A percentile compares a stretch with the other conserved stretches of the same genome.
phyloP scores from a whole-genome alignment of 257 asterid genomes.

The Solanum neorickii region DNA sequence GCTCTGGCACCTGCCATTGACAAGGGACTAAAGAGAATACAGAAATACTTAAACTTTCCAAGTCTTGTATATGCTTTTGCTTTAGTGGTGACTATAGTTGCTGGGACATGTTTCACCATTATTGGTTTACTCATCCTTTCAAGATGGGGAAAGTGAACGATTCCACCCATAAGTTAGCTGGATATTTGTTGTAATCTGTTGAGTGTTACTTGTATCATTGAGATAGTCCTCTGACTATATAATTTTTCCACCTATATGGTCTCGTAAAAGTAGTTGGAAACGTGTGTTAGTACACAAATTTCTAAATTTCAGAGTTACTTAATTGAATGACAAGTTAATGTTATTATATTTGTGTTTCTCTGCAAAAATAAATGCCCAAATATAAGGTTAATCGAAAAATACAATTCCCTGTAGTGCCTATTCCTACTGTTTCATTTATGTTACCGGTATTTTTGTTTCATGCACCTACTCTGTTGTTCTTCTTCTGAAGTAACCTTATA shows the following conservation, averaged over 20 bases:
- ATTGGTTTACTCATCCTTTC: constrained; percentile 36
- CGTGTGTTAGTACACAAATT: neutral
- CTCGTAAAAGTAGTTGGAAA: neutral
- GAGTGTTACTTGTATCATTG: neutral
- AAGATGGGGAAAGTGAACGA: constrained; percentile 25
- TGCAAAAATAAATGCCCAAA: neutral
- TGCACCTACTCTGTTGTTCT: neutral
- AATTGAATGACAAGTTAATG: neutral
- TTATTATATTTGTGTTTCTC: neutral
- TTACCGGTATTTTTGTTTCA: neutral
- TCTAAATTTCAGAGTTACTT: neutral
- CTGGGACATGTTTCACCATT: constrained; percentile 17
- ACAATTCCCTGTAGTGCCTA: neutral
- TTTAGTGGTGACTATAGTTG: constrained; percentile 21
- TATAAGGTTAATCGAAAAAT: neutral
- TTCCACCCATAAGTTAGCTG: neutral
- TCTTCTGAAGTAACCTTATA: neutral
- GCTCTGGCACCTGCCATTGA: constrained; percentile 34
- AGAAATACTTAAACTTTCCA: constrained; percentile 27
- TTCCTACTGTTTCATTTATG: neutral
- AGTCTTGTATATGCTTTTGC: constrained; percentile 28
- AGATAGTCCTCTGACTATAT: neutral
- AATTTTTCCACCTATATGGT: neutral
- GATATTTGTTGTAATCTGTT: neutral
- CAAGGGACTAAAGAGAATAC: constrained; percentile 25